Base-by-base conservation (phyloP, 441 rosid genomes). In the Croton laevigatus region DNA sequence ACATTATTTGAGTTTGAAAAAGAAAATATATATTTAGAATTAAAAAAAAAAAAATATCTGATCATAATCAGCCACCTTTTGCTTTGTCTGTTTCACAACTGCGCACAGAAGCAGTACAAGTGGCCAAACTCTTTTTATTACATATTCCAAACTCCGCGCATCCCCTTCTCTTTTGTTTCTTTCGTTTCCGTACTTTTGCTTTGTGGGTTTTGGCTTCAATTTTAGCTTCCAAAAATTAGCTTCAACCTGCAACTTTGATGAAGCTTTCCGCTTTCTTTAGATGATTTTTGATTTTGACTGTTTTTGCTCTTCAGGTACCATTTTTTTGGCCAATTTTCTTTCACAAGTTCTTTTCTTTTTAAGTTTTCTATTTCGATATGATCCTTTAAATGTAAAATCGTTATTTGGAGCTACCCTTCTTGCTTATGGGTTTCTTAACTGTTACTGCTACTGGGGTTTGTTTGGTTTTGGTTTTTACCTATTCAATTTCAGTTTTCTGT, bases 71-170 rank as follows among this genome's bases (percentile, higher is more conserved):
- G 83, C 82, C 73, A 78, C 82, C 84, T 84, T 82, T 78, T 17
- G 13, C 75, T 82, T 87, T 84, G 94, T 88, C 94, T 60, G 85
- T 84, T 87, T 84, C 86, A 81, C 82, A 86, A 81, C 82, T 55
- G 82, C 32, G 32, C 32, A 27, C 32, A 27, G 32, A 78, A 36
- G 72, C 67, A 46, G 67, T 57, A 71, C 76, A 62, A 81, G 78
- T 69, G 78, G 74, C 86, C 75, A 64, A 65, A 68, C 20, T 6
- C 22, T 74, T 73, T 68, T 70, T 71, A 69, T 40, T 62, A 63
- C 81, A 81, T 62, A 67, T 79, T 82, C 78, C 74, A 77, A 75
- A 74, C 66, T 55, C 78, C 6, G 73, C 71, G 40, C 48, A 32
- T 59, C 78, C 71, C 32, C 37, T 32, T 59, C 78, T 73, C n/a